These are phyloP conservation scores for Beverwykella pulmonaria DNA, from an alignment of 495 filamentous ascomycete genomes.

Conservation along the genomic window DNA sequence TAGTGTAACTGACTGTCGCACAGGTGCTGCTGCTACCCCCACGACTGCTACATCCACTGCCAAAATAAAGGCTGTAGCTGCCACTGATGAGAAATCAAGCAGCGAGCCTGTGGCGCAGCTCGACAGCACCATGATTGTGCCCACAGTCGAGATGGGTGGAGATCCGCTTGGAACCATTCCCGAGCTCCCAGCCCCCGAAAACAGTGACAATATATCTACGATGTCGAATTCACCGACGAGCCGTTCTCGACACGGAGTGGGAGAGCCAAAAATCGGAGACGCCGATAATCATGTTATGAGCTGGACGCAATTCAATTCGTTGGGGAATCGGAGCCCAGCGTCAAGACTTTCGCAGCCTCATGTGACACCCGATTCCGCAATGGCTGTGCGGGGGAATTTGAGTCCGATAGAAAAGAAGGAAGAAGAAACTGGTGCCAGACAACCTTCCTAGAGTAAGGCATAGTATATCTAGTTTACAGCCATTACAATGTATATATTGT, in stretches of 20 bases:
- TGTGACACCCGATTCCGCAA: conserved; percentile 6
- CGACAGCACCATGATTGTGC: conserved; percentile 22
- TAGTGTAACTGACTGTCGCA: conserved; percentile 7
- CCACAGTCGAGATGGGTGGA: conserved; percentile 13
- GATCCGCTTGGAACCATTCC: conserved; percentile 21
- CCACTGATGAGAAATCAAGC: not conserved
- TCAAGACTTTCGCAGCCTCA: conserved; percentile 27
- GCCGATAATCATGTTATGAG: conserved; percentile 24
- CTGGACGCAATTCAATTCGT: conserved; percentile 28
- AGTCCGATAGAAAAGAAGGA: not conserved
- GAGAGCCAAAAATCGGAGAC: not conserved
- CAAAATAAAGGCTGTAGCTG: not conserved
- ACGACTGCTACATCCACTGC: not conserved
- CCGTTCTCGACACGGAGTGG: not conserved
- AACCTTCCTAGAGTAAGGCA: not conserved
- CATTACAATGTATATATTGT: not conserved
- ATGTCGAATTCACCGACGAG: not conserved
- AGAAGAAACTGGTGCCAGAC: not conserved
- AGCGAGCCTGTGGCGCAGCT: conserved; percentile 25
- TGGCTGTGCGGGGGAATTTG: conserved; percentile 18
- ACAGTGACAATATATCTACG: not conserved
- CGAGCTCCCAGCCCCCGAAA: conserved; percentile 21
- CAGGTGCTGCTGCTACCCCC: conserved; percentile 4
- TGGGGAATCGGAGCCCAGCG: conserved; percentile 3
- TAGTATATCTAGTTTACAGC: not conserved